A percentile compares a stretch with the other conserved stretches of the same genome.
Conservation (phyloP, 495 filamentous ascomycete genomes). For the Hypoxylon crocopeplum region DNA sequence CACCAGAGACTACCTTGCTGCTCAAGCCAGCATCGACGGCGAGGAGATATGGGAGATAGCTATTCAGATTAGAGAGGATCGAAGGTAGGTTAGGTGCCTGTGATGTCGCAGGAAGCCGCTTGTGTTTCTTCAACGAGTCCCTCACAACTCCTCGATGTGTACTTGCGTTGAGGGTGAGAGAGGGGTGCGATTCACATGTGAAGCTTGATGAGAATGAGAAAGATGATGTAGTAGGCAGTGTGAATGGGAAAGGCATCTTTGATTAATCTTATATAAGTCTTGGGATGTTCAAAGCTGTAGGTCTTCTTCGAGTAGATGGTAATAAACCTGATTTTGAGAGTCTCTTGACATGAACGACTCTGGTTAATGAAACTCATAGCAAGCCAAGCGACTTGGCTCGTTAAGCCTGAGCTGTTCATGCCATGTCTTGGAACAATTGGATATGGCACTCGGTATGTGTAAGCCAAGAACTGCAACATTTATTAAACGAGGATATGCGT, state of each 20-base stretch:
- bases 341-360: background rate
- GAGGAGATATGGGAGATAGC: slow-evolving; percentile 81
- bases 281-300: too few species aligned
- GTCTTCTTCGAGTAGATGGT: too few species aligned
- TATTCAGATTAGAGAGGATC: slow-evolving; percentile 69
- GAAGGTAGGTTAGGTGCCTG: slow-evolving; percentile 70
- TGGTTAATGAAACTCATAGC: too few species aligned
- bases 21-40: slow-evolving; percentile 74
- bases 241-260: slow-evolving; percentile 87
- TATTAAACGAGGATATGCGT: background rate
- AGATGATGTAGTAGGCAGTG: slow-evolving; percentile 82
- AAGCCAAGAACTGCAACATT: too few species aligned
- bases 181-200: slow-evolving; percentile 76
- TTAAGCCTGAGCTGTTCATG: slow-evolving; percentile 12
- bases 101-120: slow-evolving; percentile 71
- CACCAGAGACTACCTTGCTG: slow-evolving; percentile 54
- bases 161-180: slow-evolving; percentile 76
- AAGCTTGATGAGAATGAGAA: slow-evolving; percentile 79
- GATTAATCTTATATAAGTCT: too few species aligned
- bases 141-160: slow-evolving; percentile 80
- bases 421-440: background rate
- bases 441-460: too few species aligned
- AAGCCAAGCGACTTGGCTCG: slow-evolving; percentile 26
- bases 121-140: slow-evolving; percentile 80
- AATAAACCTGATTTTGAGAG: too few species aligned